A percentile compares a stretch with the other conserved stretches of the same genome.
phyloP scores from a whole-genome alignment of 2,329 filamentous ascomycete genomes.

The Clarireedia paspali region DNA sequence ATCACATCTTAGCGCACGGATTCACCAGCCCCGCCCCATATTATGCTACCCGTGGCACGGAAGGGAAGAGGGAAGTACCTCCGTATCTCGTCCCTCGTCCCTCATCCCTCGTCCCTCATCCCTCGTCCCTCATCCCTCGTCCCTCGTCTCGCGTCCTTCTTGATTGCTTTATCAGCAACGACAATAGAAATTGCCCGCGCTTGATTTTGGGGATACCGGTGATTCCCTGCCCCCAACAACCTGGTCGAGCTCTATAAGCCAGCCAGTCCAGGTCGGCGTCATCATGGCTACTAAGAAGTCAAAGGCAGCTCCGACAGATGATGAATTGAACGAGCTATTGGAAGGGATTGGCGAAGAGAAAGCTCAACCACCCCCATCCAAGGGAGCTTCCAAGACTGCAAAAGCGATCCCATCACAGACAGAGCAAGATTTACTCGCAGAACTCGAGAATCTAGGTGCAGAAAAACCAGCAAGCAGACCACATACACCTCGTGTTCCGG shows the following conservation, averaged over 20 bases:
- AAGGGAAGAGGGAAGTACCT: neutral
- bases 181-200: neutral
- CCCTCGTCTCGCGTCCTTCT: no score
- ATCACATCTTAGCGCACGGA: neutral
- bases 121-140: no score
- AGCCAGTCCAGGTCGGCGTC: neutral
- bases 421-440: slow-evolving; percentile 73
- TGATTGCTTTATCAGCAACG: neutral
- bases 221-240: no score
- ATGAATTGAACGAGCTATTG: slow-evolving; percentile 60
- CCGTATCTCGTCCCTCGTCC: no score
- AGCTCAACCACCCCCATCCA: slow-evolving; percentile 37
- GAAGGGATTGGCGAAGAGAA: slow-evolving; percentile 50
- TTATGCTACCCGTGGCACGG: neutral
- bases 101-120: no score
- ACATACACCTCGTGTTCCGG: slow-evolving; percentile 68
- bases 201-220: no score
- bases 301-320: slow-evolving; percentile 48
- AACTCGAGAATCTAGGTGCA: slow-evolving; percentile 66
- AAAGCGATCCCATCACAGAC: slow-evolving; percentile 30
- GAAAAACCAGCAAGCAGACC: slow-evolving; percentile 65
- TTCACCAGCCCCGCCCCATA: neutral
- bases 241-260: no score
- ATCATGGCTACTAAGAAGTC: slow-evolving; percentile 55
- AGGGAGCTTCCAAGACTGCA: slow-evolving; percentile 30